Evolutionary conservation across 2,329 filamentous ascomycete species (phyloP).

Genomic region (Pyricularia grisea): DNA sequence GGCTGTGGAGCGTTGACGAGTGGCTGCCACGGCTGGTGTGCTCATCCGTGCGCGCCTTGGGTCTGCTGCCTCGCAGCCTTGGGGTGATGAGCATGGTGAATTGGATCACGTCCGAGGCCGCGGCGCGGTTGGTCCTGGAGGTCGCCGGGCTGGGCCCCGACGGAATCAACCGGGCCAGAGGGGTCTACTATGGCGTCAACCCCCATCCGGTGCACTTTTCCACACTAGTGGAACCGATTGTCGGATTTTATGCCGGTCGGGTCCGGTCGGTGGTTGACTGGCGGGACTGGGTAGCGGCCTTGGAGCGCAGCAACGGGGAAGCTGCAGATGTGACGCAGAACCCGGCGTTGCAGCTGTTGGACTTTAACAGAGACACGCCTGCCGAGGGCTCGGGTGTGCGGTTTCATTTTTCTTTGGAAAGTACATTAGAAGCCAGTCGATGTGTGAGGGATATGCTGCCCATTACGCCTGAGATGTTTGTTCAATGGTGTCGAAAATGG

Average conservation of each 20-base stretch:
- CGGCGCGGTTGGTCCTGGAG: slow-evolving; percentile 34
- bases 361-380: slow-evolving; percentile 29
- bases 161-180: slow-evolving; percentile 14
- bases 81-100: slow-evolving; percentile 33
- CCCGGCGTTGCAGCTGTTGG: slow-evolving; percentile 38
- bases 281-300: slow-evolving; percentile 29
- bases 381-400: neutral
- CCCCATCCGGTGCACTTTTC: slow-evolving; percentile 27
- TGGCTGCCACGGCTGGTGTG: slow-evolving; percentile 41
- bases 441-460: slow-evolving; percentile 27
- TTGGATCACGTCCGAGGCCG: slow-evolving; percentile 40
- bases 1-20: slow-evolving; percentile 42
- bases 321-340: slow-evolving; percentile 27
- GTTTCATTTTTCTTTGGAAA: slow-evolving; percentile 25
- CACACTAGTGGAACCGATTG: slow-evolving; percentile 25
- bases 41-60: slow-evolving; percentile 32
- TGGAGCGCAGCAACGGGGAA: slow-evolving; percentile 27
- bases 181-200: slow-evolving; percentile 38
- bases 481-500: slow-evolving; percentile 36
- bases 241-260: slow-evolving; percentile 24
- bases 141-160: slow-evolving; percentile 16
- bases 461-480: slow-evolving; percentile 30
- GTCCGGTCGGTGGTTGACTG: slow-evolving; percentile 27
- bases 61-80: slow-evolving; percentile 31
- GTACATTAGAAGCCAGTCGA: slow-evolving; percentile 25